Evolutionary conservation across 164 flowering plant genomes (phyloP).

Genomic region (Magnolia kwangsiensis): DNA sequence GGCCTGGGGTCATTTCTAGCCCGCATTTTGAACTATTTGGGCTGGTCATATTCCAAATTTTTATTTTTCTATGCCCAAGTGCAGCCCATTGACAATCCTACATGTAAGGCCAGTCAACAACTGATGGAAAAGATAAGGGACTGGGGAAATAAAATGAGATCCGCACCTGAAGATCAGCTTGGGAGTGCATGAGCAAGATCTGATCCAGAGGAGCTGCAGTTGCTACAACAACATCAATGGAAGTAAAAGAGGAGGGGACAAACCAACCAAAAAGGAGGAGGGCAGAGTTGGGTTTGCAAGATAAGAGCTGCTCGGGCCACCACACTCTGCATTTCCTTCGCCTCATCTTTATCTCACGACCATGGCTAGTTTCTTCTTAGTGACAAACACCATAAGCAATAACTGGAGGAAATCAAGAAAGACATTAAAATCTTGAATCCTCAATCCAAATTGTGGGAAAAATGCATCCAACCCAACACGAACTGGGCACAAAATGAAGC

Average conservation of each 20-base stretch:
- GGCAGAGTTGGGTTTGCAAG: constrained; percentile 7
- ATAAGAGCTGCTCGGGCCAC: constrained; percentile 66
- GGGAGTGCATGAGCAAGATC: constrained; percentile 9
- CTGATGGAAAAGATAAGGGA: not conserved
- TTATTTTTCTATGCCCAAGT: too few relatives aligned
- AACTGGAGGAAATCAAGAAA: not conserved
- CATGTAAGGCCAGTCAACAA: too few relatives aligned
- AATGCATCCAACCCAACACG: too few relatives aligned
- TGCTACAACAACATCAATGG: constrained; percentile 67
- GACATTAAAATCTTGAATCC: not conserved
- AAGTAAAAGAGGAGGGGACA: constrained; percentile 32
- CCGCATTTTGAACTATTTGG: too few relatives aligned
- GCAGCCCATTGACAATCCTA: too few relatives aligned
- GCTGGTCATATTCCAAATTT: too few relatives aligned
- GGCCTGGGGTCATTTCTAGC: too few relatives aligned
- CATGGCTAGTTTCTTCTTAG: constrained; percentile 1
- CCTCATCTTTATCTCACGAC: constrained; percentile 21
- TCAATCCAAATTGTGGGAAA: too few relatives aligned
- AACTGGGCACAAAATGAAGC: too few relatives aligned
- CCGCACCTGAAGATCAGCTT: constrained; percentile 41
- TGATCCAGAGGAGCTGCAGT: constrained; percentile 28
- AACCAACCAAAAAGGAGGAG: constrained; percentile 74
- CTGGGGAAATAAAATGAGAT: not conserved
- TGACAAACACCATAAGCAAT: not conserved
- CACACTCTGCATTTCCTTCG: constrained; percentile 62